Evolutionary conservation across 192 early-diverging fungal species (phyloP).

Genomic region (Paraglomus brasilianum): DNA sequence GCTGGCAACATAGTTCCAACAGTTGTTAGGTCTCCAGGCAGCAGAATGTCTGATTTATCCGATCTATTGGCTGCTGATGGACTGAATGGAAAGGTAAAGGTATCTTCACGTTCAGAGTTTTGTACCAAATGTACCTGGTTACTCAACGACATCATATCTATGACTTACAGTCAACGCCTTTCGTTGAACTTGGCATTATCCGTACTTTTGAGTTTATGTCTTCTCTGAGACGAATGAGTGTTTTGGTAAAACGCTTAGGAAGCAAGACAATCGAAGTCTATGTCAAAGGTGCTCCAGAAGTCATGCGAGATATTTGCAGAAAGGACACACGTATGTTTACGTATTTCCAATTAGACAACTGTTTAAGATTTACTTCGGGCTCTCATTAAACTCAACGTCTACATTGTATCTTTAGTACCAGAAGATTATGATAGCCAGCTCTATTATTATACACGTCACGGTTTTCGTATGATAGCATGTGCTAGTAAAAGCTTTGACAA

Average conservation of each 20-base stretch:
- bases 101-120: constrained; percentile 14
- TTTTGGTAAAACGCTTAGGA: constrained; percentile 75
- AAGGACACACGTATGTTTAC: constrained; percentile 64
- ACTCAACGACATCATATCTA: not conserved
- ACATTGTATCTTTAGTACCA: constrained; percentile 59
- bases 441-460: constrained; percentile 87
- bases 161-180: constrained; percentile 29
- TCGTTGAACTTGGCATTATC: constrained; percentile 75
- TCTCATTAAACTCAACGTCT: not conserved
- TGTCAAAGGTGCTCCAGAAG: constrained; percentile 98
- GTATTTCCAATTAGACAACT: not conserved
- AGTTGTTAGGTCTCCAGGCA: constrained; percentile 84
- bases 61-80: constrained; percentile 38
- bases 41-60: constrained; percentile 58
- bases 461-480: constrained; percentile 95
- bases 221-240: constrained; percentile 85
- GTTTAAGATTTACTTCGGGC: not conserved
- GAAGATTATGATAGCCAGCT: constrained; percentile 79
- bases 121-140: not conserved
- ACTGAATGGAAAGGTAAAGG: constrained; percentile 32
- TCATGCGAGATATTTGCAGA: constrained; percentile 83
- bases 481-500: constrained; percentile 75
- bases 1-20: constrained; percentile 63
- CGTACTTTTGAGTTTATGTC: constrained; percentile 94
- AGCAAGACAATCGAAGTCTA: constrained; percentile 75